These are phyloP conservation scores for Gnomoniopsis smithogilvyi DNA, from an alignment of 2,329 filamentous ascomycete species.

Conservation along the genomic window DNA sequence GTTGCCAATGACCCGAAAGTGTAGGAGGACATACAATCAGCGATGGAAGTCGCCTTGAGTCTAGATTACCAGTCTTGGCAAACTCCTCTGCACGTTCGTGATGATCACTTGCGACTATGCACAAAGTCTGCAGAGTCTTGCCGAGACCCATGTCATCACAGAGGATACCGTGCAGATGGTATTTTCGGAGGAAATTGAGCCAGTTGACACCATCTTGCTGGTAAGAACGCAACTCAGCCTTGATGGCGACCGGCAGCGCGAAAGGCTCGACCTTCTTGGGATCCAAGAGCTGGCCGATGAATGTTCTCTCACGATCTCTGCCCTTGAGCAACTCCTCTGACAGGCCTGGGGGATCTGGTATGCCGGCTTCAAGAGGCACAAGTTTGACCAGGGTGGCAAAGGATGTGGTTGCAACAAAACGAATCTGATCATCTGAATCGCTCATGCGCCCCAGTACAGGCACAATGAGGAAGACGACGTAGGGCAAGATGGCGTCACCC, in stretches of 20 bases:
- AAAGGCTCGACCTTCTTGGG: conserved; percentile 96
- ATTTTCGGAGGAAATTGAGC: conserved; percentile 96
- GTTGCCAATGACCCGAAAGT: conserved; percentile 96
- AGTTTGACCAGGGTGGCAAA: conserved; percentile 97
- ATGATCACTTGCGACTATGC: conserved; percentile 97
- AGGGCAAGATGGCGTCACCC: conserved; percentile 93
- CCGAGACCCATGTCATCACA: conserved; percentile 99
- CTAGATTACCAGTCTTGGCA: conserved; percentile 73
- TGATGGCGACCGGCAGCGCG: conserved; percentile 91
- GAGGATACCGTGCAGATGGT: conserved; percentile 95
- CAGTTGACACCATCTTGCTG: conserved; percentile 99
- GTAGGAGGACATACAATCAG: conserved; percentile 96
- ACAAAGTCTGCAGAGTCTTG: conserved; percentile 95
- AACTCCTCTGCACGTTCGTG: conserved; percentile 91
- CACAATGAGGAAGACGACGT: conserved; percentile 98
- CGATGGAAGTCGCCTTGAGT: conserved; percentile 78
- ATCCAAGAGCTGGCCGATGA: conserved; percentile 94
- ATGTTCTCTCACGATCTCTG: conserved; percentile 89
- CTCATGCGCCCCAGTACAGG: conserved; percentile 97
- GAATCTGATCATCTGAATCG: conserved; percentile 93
- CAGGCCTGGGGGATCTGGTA: conserved; percentile 91
- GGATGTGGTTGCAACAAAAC: conserved; percentile 90
- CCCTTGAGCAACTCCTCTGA: conserved; percentile 86
- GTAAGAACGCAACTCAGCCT: conserved; percentile 92
- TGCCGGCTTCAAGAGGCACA: conserved; percentile 93